phyloP scores from a whole-genome alignment of 495 filamentous ascomycete species.

The Parathielavia hyrcaniae region DNA sequence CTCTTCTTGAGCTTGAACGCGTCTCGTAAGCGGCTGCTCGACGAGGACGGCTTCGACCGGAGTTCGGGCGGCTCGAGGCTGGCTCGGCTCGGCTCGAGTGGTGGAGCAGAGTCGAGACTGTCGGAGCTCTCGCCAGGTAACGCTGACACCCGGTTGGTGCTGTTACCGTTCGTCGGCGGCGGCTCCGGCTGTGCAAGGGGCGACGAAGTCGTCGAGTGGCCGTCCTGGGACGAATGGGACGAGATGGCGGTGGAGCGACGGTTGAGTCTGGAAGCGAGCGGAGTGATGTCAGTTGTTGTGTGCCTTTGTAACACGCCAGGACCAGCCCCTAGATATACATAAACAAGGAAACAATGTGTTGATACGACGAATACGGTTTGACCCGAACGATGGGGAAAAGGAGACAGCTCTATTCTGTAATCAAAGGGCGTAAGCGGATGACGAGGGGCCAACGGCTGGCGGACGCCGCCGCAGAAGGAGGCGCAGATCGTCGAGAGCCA shows the following conservation, averaged over 20 bases:
- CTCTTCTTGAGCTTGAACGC: conserved; percentile 40
- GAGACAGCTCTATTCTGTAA: background rate
- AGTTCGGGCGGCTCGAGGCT: conserved; percentile 32
- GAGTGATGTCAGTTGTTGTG: conserved; percentile 16
- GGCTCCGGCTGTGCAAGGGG: conserved; percentile 58
- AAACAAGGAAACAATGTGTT: conserved; percentile 8
- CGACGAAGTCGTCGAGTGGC: conserved; percentile 75
- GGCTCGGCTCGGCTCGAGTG: conserved; percentile 29
- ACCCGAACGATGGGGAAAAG: conserved; percentile 1
- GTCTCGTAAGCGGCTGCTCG: conserved; percentile 42
- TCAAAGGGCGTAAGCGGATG: conserved; percentile 13
- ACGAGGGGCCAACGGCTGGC: conserved; percentile 18
- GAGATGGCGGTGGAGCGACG: conserved; percentile 51
- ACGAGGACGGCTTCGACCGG: conserved; percentile 39
- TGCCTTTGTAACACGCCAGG: background rate
- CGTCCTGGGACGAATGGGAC: conserved; percentile 68
- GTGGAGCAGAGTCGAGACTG: conserved; percentile 22
- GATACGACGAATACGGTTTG: conserved; percentile 5
- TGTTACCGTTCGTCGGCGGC: conserved; percentile 24
- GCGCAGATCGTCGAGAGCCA: conserved; percentile 14
- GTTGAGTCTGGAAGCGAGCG: conserved; percentile 18
- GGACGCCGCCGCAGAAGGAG: conserved; percentile 23
- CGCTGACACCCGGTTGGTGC: conserved; percentile 18
- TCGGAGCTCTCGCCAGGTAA: conserved; percentile 23
- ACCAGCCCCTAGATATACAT: conserved; percentile 14